These are phyloP conservation scores for Aspergillus sp. DNA, from an alignment of 2,329 filamentous ascomycete species.

Conservation along the genomic window DNA sequence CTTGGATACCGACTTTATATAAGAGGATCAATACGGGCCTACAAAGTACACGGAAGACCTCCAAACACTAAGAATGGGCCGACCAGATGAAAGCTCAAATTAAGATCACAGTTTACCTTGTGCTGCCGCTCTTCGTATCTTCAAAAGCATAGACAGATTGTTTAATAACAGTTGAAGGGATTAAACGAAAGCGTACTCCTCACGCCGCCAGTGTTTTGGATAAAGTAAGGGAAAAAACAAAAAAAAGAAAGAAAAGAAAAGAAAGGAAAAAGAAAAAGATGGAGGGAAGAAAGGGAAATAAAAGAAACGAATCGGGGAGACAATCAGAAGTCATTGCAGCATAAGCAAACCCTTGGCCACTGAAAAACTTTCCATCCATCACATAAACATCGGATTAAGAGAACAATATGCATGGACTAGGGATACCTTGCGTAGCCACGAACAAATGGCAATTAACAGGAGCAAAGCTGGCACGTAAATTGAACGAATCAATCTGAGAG, in stretches of 20 bases:
- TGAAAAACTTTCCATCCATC: conserved; percentile 2
- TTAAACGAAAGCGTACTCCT: conserved; percentile 18
- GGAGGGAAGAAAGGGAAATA: conserved; percentile 10
- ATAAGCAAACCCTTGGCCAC: neutral
- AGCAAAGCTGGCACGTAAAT: conserved; percentile 8
- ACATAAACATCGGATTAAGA: conserved; percentile 9
- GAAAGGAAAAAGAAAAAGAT: conserved; percentile 19
- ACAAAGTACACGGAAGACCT: too few relatives aligned
- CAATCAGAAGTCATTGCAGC: neutral
- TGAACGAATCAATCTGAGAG: conserved; percentile 20
- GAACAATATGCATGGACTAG: conserved; percentile 7
- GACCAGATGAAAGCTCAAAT: neutral
- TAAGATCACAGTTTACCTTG: conserved; percentile 6
- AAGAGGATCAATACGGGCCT: too few relatives aligned
- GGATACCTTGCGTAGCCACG: conserved; percentile 9
- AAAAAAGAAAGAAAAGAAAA: conserved; percentile 17
- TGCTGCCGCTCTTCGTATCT: conserved; percentile 3
- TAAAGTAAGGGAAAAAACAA: conserved; percentile 16
- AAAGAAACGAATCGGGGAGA: neutral
- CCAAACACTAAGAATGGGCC: too few relatives aligned
- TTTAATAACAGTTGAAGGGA: conserved; percentile 6
- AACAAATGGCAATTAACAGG: conserved; percentile 10
- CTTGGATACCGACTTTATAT: too few relatives aligned
- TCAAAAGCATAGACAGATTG: neutral
- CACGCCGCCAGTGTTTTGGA: conserved; percentile 17